phyloP scores from a whole-genome alignment of 495 filamentous ascomycete species.

The Physcia stellaris region DNA sequence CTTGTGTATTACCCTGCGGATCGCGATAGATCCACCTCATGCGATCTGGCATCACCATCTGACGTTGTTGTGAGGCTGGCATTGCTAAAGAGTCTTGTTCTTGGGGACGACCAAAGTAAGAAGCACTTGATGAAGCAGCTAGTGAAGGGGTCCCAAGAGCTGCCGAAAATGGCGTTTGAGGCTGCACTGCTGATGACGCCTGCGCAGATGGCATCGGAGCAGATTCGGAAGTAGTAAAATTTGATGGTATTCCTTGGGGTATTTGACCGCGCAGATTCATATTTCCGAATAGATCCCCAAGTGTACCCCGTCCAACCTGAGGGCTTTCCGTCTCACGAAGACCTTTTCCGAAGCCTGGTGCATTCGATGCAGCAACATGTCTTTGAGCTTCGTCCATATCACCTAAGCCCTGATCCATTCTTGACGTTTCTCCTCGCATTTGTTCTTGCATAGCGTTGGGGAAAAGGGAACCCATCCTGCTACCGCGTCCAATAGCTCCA shows the following conservation, averaged over 20 bases:
- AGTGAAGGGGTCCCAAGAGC: slow-evolving; percentile 5
- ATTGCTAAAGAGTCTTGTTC: slow-evolving; percentile 28
- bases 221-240: slow-evolving; percentile 9
- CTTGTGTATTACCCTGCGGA: slow-evolving; percentile 80
- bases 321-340: slow-evolving; percentile 48
- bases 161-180: slow-evolving; percentile 10
- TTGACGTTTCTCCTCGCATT: slow-evolving; percentile 42
- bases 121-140: slow-evolving; percentile 8
- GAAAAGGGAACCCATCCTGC: slow-evolving; percentile 79
- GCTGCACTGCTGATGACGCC: slow-evolving; percentile 7
- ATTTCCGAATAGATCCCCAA: slow-evolving; percentile 39
- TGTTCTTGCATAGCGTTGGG: slow-evolving; percentile 81
- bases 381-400: slow-evolving; percentile 6
- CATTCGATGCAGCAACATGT: slow-evolving; percentile 31
- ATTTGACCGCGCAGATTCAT: slow-evolving; percentile 24
- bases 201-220: slow-evolving; percentile 3
- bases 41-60: slow-evolving; percentile 98
- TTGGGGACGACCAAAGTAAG: slow-evolving; percentile 10
- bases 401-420: slow-evolving; percentile 36
- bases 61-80: slow-evolving; percentile 59
- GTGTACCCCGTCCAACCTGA: slow-evolving; percentile 37
- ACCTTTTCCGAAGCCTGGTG: slow-evolving; percentile 33
- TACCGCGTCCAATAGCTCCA: slow-evolving; percentile 52
- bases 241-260: no score
- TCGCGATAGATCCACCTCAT: slow-evolving; percentile 99